Evolutionary conservation across 192 early-diverging fungal genomes (phyloP).

Genomic region (Martensiomyces pterosporus): DNA sequence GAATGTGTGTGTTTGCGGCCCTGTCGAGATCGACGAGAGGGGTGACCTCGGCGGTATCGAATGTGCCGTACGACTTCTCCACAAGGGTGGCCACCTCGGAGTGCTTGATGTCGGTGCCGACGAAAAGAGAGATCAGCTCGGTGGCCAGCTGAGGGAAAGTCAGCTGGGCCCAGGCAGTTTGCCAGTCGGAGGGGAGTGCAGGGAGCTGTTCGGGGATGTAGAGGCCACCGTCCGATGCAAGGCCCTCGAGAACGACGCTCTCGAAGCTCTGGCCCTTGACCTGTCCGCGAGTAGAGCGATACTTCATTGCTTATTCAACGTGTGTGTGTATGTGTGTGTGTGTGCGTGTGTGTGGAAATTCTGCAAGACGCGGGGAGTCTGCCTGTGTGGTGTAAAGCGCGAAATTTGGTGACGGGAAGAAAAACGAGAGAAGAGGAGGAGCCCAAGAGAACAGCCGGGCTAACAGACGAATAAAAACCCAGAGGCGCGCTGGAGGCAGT

Average conservation of each 20-base stretch:
- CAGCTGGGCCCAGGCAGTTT: constrained; percentile 62
- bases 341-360: too few relatives aligned
- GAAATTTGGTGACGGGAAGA: too few relatives aligned
- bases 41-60: constrained; percentile 69
- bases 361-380: too few relatives aligned
- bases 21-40: constrained; percentile 60
- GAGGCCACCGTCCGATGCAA: constrained; percentile 90
- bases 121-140: constrained; percentile 78
- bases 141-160: constrained; percentile 80
- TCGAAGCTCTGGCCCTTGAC: constrained; percentile 72
- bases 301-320: constrained; percentile 66
- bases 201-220: constrained; percentile 89
- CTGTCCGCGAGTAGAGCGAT: constrained; percentile 85
- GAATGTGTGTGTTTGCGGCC: constrained; percentile 34
- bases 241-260: constrained; percentile 86
- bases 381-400: too few relatives aligned
- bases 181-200: constrained; percentile 64
- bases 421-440: too few relatives aligned
- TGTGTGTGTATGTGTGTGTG: too few relatives aligned
- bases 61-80: constrained; percentile 72
- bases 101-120: constrained; percentile 77
- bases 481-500: too few relatives aligned
- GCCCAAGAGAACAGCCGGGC: too few relatives aligned
- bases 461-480: too few relatives aligned
- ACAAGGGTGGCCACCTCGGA: constrained; percentile 66